Conservation (phyloP, 2,329 filamentous ascomycete species). For the Lachnellula arida region DNA sequence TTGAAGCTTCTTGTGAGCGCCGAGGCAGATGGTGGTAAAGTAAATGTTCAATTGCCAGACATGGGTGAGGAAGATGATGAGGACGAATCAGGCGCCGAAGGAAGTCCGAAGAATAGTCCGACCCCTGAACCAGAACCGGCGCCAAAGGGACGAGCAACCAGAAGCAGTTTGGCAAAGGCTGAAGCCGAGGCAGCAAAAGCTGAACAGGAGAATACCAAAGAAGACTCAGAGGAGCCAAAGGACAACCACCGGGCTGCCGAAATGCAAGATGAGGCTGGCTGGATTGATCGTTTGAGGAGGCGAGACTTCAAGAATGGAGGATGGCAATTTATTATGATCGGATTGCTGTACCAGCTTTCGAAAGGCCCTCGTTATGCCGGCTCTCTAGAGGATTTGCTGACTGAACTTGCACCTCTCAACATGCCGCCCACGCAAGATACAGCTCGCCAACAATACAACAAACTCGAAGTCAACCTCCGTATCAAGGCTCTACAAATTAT, state of each 20-base stretch:
- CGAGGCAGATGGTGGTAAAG: conserved; percentile 69
- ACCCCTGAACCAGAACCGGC: conserved; percentile 69
- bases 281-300: conserved; percentile 78
- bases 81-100: conserved; percentile 55
- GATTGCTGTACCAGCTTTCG: conserved; percentile 79
- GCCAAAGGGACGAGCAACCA: conserved; percentile 65
- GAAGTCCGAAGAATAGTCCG: conserved; percentile 48
- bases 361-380: conserved; percentile 65
- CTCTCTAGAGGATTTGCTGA: conserved; percentile 73
- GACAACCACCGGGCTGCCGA: conserved; percentile 68
- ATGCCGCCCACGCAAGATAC: conserved; percentile 71
- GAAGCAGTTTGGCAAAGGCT: conserved; percentile 78
- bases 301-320: conserved; percentile 84
- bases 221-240: conserved; percentile 40
- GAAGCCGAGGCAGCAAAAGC: conserved; percentile 66
- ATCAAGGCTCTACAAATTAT: conserved; percentile 78
- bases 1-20: conserved; percentile 79
- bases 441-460: conserved; percentile 65
- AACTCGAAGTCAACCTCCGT: conserved; percentile 77
- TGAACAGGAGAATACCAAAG: conserved; percentile 43
- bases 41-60: conserved; percentile 74
- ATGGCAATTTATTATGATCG: conserved; percentile 88
- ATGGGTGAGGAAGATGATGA: conserved; percentile 68
- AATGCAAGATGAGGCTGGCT: conserved; percentile 67
- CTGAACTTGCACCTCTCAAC: conserved; percentile 74